These are phyloP conservation scores for Piloderma croceum DNA, from an alignment of 768 basidiomycete genomes.

Conservation along the genomic window DNA sequence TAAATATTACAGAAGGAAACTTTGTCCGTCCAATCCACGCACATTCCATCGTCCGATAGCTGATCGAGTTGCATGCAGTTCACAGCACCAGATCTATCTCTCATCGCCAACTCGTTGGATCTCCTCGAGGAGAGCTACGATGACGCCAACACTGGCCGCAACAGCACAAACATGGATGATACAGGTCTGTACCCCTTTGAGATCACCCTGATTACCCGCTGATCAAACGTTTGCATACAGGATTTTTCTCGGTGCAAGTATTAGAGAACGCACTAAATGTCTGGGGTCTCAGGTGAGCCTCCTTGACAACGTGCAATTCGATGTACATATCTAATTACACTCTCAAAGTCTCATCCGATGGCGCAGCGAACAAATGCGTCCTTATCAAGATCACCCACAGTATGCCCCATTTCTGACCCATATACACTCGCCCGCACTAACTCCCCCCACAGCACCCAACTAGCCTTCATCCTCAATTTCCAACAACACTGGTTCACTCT, in stretches of 20 bases:
- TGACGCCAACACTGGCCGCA: slow-evolving; percentile 34
- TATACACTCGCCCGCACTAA: slow-evolving; percentile 7
- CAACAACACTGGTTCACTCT: slow-evolving; percentile 88
- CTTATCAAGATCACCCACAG: slow-evolving; percentile 75
- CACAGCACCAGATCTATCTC: slow-evolving; percentile 71
- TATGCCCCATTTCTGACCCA: slow-evolving; percentile 27
- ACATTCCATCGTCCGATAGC: slow-evolving; percentile 1
- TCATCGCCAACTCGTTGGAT: slow-evolving; percentile 67
- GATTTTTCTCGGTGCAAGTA: slow-evolving; percentile 91
- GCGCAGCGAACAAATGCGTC: slow-evolving; percentile 77
- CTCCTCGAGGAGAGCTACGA: slow-evolving; percentile 57
- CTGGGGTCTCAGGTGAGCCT: slow-evolving; percentile 70
- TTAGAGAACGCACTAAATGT: slow-evolving; percentile 78
- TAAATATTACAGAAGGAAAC: slow-evolving; percentile 37
- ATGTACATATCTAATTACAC: slow-evolving; percentile 6
- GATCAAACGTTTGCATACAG: slow-evolving; percentile 30
- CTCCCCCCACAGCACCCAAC: slow-evolving; percentile 51
- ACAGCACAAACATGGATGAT: slow-evolving; percentile 86
- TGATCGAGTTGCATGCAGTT: slow-evolving; percentile 44
- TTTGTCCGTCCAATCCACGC: slow-evolving; percentile 35
- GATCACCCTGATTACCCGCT: not conserved
- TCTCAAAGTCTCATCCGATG: slow-evolving; percentile 66
- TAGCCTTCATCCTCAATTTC: slow-evolving; percentile 83
- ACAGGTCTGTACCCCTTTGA: slow-evolving; percentile 49
- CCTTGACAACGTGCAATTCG: slow-evolving; percentile 8